Conservation (phyloP, 306 rosid genomes). For the Morella rubra region DNA sequence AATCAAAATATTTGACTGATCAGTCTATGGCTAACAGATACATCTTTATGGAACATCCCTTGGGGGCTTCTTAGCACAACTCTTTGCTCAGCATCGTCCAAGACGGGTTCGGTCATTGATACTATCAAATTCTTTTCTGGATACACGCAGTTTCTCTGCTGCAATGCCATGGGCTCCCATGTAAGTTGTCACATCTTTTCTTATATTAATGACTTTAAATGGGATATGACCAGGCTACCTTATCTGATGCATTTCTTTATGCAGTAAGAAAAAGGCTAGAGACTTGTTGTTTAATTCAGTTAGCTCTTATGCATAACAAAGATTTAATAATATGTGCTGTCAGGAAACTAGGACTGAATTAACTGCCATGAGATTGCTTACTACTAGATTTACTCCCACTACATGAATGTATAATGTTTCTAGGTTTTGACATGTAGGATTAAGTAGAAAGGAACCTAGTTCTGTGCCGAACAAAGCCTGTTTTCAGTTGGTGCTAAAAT, state of each 20-base stretch:
- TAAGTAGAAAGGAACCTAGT: background rate
- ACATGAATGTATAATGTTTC: background rate
- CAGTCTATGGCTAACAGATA: constrained; percentile 56
- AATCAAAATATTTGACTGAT: constrained; percentile 10
- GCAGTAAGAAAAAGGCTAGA: background rate
- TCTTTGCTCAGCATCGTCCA: constrained; percentile 97
- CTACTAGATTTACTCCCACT: background rate
- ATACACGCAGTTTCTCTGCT: constrained; percentile 79
- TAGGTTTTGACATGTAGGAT: background rate
- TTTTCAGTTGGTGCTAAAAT: background rate
- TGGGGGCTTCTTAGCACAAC: constrained; percentile 97
- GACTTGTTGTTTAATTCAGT: constrained; percentile 1
- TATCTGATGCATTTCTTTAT: constrained; percentile 6
- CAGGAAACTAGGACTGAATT: background rate
- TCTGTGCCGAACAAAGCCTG: background rate
- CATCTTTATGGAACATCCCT: constrained; percentile 98
- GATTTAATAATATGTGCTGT: constrained; percentile 16
- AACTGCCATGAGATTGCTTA: constrained; percentile 11
- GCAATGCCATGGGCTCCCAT: constrained; percentile 98
- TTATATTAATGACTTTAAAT: constrained; percentile 19
- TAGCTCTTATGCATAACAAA: constrained; percentile 17
- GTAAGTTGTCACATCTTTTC: constrained; percentile 53
- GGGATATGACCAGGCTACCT: constrained; percentile 17
- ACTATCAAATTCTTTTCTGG: constrained; percentile 87
- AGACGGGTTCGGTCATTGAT: constrained; percentile 88